Evolutionary conservation across 2,329 filamentous ascomycete species (phyloP).

Genomic region (Paecilomyces formosus): DNA sequence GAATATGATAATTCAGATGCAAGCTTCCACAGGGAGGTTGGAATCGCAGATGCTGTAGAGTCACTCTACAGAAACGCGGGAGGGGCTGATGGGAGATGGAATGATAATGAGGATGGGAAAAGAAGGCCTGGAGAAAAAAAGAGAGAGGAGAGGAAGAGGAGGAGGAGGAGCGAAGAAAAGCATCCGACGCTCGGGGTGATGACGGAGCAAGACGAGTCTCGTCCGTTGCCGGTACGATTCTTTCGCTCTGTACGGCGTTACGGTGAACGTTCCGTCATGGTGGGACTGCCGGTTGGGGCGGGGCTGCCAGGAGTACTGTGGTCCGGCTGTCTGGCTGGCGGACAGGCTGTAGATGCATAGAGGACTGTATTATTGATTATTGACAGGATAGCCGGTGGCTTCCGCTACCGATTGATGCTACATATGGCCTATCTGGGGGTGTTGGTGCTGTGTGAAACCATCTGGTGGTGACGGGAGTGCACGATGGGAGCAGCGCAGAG

Average conservation of each 20-base stretch:
- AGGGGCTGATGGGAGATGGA: not conserved
- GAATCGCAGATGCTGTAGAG: constrained; percentile 1
- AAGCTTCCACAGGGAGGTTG: not conserved
- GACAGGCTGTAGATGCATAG: constrained; percentile 1
- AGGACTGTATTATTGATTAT: not conserved
- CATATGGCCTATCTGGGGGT: not conserved
- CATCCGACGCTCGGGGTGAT: not conserved
- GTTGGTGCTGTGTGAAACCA: too few relatives aligned
- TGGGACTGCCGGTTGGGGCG: constrained; percentile 17
- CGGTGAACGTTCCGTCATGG: constrained; percentile 23
- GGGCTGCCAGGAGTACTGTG: constrained; percentile 25
- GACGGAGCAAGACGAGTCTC: not conserved
- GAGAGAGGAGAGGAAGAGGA: constrained; percentile 2
- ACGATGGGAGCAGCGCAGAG: too few relatives aligned
- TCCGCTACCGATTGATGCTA: not conserved
- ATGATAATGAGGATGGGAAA: constrained; percentile 4
- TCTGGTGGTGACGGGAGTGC: too few relatives aligned
- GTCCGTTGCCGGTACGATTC: not conserved
- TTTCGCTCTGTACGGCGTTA: not conserved
- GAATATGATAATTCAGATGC: constrained; percentile 1
- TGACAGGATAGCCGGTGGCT: not conserved
- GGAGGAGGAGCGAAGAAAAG: not conserved
- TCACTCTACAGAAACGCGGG: constrained; percentile 3
- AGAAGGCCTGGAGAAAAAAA: constrained; percentile 7
- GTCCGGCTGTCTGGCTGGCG: constrained; percentile 16